Percentiles rank a stretch among this genome's conserved stretches.
phyloP scores from a whole-genome alignment of 495 filamentous ascomycete genomes.

The Aspergillus cavernicola region DNA sequence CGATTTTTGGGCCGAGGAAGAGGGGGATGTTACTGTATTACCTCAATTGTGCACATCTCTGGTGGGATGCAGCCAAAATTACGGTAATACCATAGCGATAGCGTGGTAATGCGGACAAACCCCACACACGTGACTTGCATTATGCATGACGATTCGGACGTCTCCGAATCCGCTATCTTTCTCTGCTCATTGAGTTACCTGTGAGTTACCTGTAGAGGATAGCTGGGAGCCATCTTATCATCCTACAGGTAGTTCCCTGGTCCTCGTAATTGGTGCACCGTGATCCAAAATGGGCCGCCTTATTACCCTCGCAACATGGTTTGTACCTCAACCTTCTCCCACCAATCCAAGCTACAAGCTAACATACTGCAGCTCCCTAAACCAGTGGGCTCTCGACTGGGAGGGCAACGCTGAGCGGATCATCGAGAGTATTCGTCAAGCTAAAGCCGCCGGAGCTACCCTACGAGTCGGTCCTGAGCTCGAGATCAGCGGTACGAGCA shows the following conservation, averaged over 20 bases:
- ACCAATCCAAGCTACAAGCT: neutral
- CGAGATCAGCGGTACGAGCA: slow-evolving; percentile 49
- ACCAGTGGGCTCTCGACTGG: slow-evolving; percentile 70
- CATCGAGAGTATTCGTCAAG: slow-evolving; percentile 66
- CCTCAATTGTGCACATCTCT: neutral
- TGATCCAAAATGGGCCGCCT: slow-evolving; percentile 34
- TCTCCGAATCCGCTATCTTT: slow-evolving; percentile 15
- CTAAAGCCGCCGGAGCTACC: slow-evolving; percentile 67
- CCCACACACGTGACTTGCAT: slow-evolving; percentile 41
- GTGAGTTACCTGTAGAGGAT: neutral
- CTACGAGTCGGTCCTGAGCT: slow-evolving; percentile 75
- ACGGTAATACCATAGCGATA: slow-evolving; percentile 19
- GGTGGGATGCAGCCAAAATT: neutral
- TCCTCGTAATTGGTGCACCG: neutral
- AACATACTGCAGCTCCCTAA: slow-evolving; percentile 31
- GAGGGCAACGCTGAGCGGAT: slow-evolving; percentile 75
- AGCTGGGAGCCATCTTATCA: neutral
- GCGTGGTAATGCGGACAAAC: slow-evolving; percentile 25
- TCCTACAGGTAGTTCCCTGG: neutral
- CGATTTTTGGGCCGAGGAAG: neutral
- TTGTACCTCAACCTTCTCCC: slow-evolving; percentile 2
- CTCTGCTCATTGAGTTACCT: neutral
- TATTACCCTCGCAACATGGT: slow-evolving; percentile 43
- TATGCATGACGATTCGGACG: slow-evolving; percentile 11
- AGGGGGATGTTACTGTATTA: neutral